These are phyloP conservation scores for Priceomyces castillae DNA, from an alignment of 805 yeast genomes.

Conservation along the genomic window DNA sequence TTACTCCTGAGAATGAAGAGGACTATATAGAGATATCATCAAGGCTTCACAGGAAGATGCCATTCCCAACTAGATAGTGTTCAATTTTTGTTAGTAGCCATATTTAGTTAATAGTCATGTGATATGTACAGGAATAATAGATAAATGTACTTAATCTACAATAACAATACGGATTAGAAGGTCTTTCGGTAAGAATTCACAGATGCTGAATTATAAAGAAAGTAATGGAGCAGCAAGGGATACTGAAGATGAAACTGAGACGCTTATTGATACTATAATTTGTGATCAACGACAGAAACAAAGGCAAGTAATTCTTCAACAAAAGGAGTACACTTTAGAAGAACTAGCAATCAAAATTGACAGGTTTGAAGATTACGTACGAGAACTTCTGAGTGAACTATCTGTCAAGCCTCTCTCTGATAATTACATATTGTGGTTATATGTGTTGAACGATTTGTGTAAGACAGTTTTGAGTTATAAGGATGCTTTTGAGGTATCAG, in stretches of 20 bases:
- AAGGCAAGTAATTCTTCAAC: neutral
- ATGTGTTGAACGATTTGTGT: constrained; percentile 5
- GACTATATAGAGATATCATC: constrained; percentile 57
- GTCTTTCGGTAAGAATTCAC: neutral
- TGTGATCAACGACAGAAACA: neutral
- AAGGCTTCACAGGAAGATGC: constrained; percentile 65
- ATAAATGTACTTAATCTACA: neutral
- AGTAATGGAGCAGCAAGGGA: neutral
- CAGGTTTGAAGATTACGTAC: constrained; percentile 17
- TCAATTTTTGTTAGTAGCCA: too few species aligned
- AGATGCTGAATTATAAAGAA: neutral
- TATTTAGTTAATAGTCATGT: too few species aligned
- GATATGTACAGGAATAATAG: neutral
- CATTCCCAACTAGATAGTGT: constrained; percentile 51
- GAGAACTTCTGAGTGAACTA: constrained; percentile 13
- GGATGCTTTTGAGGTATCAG: neutral
- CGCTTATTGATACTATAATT: constrained; percentile 1
- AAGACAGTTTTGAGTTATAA: constrained; percentile 2
- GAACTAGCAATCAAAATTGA: constrained; percentile 14
- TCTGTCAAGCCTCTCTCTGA: constrained; percentile 8
- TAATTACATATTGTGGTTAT: constrained; percentile 23
- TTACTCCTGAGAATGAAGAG: constrained; percentile 65
- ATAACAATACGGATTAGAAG: too few species aligned
- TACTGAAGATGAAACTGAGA: constrained; percentile 1
- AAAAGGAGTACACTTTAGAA: constrained; percentile 3